These are phyloP conservation scores for Phytophthora uliginosa DNA, from an alignment of 352 stramenopile genomes.

Conservation along the genomic window DNA sequence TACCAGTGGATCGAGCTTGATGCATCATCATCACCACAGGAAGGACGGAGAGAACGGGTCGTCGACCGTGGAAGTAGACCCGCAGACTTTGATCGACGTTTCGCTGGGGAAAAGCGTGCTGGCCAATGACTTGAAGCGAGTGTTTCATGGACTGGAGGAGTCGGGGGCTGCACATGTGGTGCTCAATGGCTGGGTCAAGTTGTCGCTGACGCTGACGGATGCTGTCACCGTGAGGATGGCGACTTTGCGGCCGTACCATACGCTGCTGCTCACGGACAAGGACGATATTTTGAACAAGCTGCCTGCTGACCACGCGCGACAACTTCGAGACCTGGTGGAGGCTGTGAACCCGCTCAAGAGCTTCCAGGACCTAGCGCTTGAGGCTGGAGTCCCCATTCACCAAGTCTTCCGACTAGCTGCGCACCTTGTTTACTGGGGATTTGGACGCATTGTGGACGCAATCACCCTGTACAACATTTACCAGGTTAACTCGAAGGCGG, in stretches of 20 bases:
- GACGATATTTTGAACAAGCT: constrained; percentile 70
- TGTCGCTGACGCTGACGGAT: constrained; percentile 86
- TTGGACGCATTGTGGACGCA: constrained; percentile 81
- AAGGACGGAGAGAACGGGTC: constrained; percentile 47
- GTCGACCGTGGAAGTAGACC: constrained; percentile 68
- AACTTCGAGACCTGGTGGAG: constrained; percentile 77
- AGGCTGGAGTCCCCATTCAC: constrained; percentile 82
- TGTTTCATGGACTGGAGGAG: constrained; percentile 88
- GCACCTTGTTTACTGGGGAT: constrained; percentile 90
- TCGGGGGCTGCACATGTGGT: constrained; percentile 80
- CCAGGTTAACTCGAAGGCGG: constrained; percentile 72
- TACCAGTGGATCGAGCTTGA: constrained; percentile 33
- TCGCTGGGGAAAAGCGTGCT: constrained; percentile 81
- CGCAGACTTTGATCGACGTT: constrained; percentile 88
- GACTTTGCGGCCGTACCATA: constrained; percentile 86
- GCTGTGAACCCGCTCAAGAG: constrained; percentile 86
- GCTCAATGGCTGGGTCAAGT: constrained; percentile 89
- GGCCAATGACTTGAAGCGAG: constrained; percentile 87
- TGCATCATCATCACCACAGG: constrained; percentile 41
- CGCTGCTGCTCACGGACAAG: constrained; percentile 76
- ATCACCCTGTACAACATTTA: constrained; percentile 92
- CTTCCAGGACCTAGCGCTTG: constrained; percentile 86
- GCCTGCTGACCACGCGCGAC: constrained; percentile 81
- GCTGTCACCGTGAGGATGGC: constrained; percentile 65
- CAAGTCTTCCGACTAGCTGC: constrained; percentile 86